phyloP scores from a whole-genome alignment of 2,329 filamentous ascomycete genomes.

The Decorospora gaudefroyi region DNA sequence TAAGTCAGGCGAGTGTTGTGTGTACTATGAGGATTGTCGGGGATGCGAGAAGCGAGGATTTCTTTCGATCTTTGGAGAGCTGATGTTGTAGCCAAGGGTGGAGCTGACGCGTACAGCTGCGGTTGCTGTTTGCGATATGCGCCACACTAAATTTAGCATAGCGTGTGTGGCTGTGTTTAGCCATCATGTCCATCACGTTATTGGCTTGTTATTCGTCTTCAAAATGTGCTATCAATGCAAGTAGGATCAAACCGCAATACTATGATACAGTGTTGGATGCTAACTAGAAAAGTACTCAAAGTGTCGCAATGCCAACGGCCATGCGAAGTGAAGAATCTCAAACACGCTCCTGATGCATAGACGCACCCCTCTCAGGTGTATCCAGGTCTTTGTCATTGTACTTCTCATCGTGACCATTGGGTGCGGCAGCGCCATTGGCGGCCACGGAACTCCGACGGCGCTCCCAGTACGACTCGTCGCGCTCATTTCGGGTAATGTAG shows the following conservation, averaged over 20 bases:
- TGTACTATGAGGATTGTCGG: no score
- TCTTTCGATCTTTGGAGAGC: background rate
- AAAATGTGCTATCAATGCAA: no score
- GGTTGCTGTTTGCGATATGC: constrained; percentile 21
- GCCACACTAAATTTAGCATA: constrained; percentile 32
- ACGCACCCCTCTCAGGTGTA: constrained; percentile 28
- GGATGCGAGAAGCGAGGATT: background rate
- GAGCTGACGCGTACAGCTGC: constrained; percentile 27
- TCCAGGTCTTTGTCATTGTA: constrained; percentile 24
- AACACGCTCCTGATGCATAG: constrained; percentile 29
- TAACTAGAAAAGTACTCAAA: no score
- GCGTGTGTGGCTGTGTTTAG: constrained; percentile 19
- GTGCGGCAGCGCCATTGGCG: constrained; percentile 10
- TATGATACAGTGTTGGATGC: background rate
- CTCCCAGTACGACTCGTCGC: constrained; percentile 37
- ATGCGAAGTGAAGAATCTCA: background rate
- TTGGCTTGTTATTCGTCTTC: no score
- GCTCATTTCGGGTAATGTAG: constrained; percentile 37
- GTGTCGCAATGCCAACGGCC: no score
- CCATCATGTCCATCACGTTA: no score
- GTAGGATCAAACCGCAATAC: background rate
- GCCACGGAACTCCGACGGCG: constrained; percentile 27
- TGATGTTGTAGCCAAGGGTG: constrained; percentile 14
- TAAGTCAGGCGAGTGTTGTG: no score
- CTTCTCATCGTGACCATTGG: constrained; percentile 24